Percentiles rank a stretch among this genome's conserved stretches.
Conservation (phyloP, 225 moss, liverwort and hornwort species). For the Marchantia polymorpha region DNA sequence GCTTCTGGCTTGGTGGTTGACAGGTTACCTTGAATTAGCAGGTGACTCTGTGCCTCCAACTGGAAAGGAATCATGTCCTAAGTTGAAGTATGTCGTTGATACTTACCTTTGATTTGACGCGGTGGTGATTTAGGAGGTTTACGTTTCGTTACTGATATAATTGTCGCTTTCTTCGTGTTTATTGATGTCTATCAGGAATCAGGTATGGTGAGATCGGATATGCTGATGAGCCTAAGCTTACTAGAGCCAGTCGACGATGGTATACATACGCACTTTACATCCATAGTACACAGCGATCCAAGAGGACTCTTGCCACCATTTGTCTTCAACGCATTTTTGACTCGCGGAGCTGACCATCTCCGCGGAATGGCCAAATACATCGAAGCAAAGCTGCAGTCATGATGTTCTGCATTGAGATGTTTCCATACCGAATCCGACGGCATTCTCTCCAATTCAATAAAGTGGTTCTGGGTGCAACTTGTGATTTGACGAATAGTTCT, state of each 20-base stretch:
- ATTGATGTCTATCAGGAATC: constrained; percentile 25
- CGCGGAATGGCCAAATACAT: constrained; percentile 39
- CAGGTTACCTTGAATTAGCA: not conserved
- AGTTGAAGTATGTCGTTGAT: not conserved
- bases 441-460: too few species aligned
- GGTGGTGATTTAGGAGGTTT: not conserved
- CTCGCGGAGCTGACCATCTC: constrained; percentile 45
- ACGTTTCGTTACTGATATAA: not conserved
- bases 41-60: too few species aligned
- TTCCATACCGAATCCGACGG: too few species aligned
- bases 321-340: constrained; percentile 42
- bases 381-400: constrained; percentile 35
- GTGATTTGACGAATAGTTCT: too few species aligned
- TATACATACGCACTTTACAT: constrained; percentile 37
- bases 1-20: not conserved
- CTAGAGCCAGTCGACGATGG: constrained; percentile 44
- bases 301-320: constrained; percentile 47
- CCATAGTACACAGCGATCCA: constrained; percentile 46
- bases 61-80: too few species aligned
- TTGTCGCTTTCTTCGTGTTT: not conserved
- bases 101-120: not conserved
- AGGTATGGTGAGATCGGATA: constrained; percentile 40
- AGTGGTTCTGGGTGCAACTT: too few species aligned
- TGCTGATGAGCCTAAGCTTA: constrained; percentile 42
- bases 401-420: not conserved